phyloP scores from a whole-genome alignment of 495 filamentous ascomycete species.

The Tuber magnatum region DNA sequence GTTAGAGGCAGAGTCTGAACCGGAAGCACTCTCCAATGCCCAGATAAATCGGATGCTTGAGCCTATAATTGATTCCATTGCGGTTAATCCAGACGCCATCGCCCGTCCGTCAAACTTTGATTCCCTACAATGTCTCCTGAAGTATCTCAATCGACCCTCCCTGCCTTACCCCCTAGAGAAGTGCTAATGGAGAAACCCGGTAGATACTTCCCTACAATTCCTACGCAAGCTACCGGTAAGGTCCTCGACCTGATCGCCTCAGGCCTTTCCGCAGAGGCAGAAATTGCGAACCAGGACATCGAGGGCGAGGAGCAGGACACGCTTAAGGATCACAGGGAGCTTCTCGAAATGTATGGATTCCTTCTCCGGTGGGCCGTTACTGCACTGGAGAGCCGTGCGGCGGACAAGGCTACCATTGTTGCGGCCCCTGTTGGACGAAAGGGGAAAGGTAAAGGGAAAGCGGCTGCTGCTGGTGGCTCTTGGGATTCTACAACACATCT shows the following conservation, averaged over 20 bases:
- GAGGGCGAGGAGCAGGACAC: conserved; percentile 86
- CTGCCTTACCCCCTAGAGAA: background rate
- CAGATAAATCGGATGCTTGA: conserved; percentile 74
- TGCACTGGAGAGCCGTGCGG: conserved; percentile 84
- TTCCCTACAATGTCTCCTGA: conserved; percentile 88
- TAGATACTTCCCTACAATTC: conserved; percentile 77
- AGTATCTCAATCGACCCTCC: conserved; percentile 66
- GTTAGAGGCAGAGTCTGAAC: conserved; percentile 84
- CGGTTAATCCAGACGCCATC: conserved; percentile 82
- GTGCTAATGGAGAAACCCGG: conserved; percentile 36
- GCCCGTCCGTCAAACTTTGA: conserved; percentile 72
- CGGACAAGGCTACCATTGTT: conserved; percentile 70
- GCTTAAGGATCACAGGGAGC: conserved; percentile 73
- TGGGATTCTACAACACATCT: conserved; percentile 89
- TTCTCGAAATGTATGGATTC: conserved; percentile 92
- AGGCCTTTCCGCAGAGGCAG: conserved; percentile 86
- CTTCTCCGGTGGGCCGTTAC: conserved; percentile 90
- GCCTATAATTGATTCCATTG: conserved; percentile 86
- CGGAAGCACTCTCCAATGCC: conserved; percentile 68
- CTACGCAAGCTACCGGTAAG: conserved; percentile 76
- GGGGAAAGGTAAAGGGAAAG: conserved; percentile 69
- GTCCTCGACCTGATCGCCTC: conserved; percentile 89
- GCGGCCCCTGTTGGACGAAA: conserved; percentile 48
- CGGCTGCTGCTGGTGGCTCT: conserved; percentile 44
- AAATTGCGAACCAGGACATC: conserved; percentile 73